Evolutionary conservation across 163 green algal genomes (phyloP), one percentile per base, ranked within the genome.

Genomic region (Prototheca stagnorum): DNA sequence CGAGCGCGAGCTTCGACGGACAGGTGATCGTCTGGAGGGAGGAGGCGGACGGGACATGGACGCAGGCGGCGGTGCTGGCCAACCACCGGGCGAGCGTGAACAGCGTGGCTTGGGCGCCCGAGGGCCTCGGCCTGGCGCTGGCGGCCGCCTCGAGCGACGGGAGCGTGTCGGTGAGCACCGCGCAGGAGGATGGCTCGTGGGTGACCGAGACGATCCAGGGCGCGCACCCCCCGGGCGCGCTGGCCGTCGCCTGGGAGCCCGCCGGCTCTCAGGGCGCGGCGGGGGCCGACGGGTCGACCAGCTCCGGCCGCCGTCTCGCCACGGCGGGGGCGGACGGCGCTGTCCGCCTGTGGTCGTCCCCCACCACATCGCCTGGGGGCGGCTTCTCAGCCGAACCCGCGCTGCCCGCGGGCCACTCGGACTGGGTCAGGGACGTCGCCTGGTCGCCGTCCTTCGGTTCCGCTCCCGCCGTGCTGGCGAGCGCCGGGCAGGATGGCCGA

Each of bases 401-500:
- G 56, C 57, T 56, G 33, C 64, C 96, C 39, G 24, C 35, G 2
- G 80, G 58, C 1, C 91, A 99, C 74, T 70, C 53, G 15, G 88
- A 96, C 68, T 99, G 91, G 91, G 88, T 96, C 43, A 68, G 90
- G 4, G 90, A 97, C 64, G 88, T 88, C 22, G 85, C 87, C 0
- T 99, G 90, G 90, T 84, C 84, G 2, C 88, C 88, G 17, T 92
- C 83, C 54, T 54, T 93, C 42, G 84, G 88, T 1, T 56, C 95
- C 46, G 77, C 79, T 1, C 69, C 70, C 27, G 89, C 70, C 67
- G 90, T 77, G 3, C 79, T 99, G 35, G 91, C 91, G 16, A 92
- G 65, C 27, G 79, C 65, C 4, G 81, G 80, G 8, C 88, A 99
- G 67, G 91, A 96, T 52, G 81, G 89, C 16, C 57, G 70, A 57